Conservation (phyloP, 441 rosid genomes). For the Dalechampia spathulata region DNA sequence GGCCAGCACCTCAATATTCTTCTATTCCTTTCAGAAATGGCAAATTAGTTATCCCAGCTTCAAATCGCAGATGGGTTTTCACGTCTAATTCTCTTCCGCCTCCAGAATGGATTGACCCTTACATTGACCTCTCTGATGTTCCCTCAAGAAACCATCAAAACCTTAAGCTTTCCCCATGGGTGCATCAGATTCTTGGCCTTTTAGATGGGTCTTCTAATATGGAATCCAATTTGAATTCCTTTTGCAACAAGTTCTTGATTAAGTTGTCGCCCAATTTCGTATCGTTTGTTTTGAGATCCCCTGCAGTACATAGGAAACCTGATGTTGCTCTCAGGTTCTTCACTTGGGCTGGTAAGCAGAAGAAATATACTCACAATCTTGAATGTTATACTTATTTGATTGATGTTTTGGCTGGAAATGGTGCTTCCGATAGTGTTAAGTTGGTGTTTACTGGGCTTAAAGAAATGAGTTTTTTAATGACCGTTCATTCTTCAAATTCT, state of each 20-base stretch:
- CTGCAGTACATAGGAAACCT: conserved; percentile 32
- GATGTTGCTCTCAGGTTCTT: conserved; percentile 61
- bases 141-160: conserved; percentile 27
- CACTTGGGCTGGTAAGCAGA: conserved; percentile 63
- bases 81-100: conserved; percentile 45
- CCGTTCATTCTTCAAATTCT: conserved; percentile 32
- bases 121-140: conserved; percentile 55
- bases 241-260: conserved; percentile 50
- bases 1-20: too few relatives aligned
- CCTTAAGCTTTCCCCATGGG: conserved; percentile 69
- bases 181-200: conserved; percentile 43
- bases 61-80: conserved; percentile 36
- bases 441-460: conserved; percentile 30
- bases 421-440: conserved; percentile 44
- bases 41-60: too few relatives aligned
- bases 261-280: conserved; percentile 61
- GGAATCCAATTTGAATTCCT: conserved; percentile 54
- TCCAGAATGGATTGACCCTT: conserved; percentile 83
- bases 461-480: conserved; percentile 36
- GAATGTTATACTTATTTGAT: conserved; percentile 61
- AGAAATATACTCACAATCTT: conserved; percentile 50
- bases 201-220: conserved; percentile 52
- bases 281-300: conserved; percentile 41
- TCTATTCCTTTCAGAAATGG: too few relatives aligned
- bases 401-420: conserved; percentile 41